Base-by-base conservation (phyloP, 495 filamentous ascomycete species). In the Zalerion maritima region DNA sequence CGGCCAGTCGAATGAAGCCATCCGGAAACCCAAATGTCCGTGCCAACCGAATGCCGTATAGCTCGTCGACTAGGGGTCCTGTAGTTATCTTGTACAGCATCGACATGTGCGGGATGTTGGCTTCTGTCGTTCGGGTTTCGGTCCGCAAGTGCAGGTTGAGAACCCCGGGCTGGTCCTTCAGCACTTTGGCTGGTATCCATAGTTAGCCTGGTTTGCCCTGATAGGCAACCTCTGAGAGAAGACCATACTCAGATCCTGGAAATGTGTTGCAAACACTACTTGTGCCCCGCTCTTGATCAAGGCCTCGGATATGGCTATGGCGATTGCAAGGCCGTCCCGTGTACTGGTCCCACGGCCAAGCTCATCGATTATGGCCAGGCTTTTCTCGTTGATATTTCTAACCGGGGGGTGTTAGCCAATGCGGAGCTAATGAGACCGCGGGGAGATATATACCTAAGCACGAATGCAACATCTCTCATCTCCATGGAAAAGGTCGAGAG, bases 401-500 rank as follows among this genome's bases (percentile, higher is more conserved):
- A 0, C 21, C 1, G 2, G 6, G 13, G 3, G 24, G 28, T 26
- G 14, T 23, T 5, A 63, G 46, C 49, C 50, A 44, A 62, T 52
- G 47, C 62, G 52, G 18, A 34, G 56, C 28, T 57, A 57, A 42
- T 62, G 57, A 14, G 8, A 22, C 0, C 19, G 13, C 16, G n/a
- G n/a, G n/a, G n/a, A n/a, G n/a, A 22, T 1, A 35, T 38, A 26
- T 58, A 67, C 45, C 67, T 64, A 3, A 94, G 57, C 36, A 94
- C 93, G 48, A 91, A 85, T 10, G 85, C 85, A 49, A 82, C 93
- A 46, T 94, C 91, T 26, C 81, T 66, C 89, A 97, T 94, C 54
- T 96, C 91, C 9, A 84, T 69, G 0, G 81, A 82, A 45, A 94
- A 96, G 1, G 83, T 93, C 0, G 87, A 94, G 16, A 89, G 71